Base-by-base conservation (phyloP, 2,329 filamentous ascomycete genomes). In the Onygena corvina region DNA sequence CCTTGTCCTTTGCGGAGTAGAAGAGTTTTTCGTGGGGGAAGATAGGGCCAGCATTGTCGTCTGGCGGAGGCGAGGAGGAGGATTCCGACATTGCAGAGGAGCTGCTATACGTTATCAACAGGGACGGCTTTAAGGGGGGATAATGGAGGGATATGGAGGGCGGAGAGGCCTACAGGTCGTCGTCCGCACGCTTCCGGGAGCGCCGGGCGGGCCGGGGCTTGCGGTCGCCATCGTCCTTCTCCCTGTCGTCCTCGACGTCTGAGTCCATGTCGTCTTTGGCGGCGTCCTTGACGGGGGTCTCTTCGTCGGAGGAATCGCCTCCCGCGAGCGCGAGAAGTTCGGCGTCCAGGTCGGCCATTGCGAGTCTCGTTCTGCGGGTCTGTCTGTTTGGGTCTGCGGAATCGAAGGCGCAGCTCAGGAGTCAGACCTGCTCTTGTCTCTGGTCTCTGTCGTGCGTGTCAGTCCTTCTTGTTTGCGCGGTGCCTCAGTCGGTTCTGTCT, bases 271-370 rank as follows among this genome's bases (percentile, higher is more conserved):
- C 9, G 21, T 29, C 16, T 20, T 42, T 20, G 21, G 25, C 38
- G n/a, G 25, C 27, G 9, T 42, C 38, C 72, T 71, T 67, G 48
- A 74, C 72, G 53, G 79, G 64, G 49, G 67, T 64, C 56, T 76
- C 74, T 54, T 75, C 73, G 54, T 74, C 72, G 46, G 71, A 74
- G 52, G 71, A 69, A 50, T 42, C 83, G 58, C 86, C 87, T 60
- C 87, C 92, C 49, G 89, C 92, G 56, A 96, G 81, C 61, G 86
- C 89, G 56, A 96, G 83, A 57, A 96, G 81, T 71, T 95, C 90
- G 60, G 90, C 88, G 64, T 96, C 90, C 57, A 95, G 77, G 63
- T 90, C 86, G 50, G 86, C 84, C 88, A 94, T 94, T 47, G 30
- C 42, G 38, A 40, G 30, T 9, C 4, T 18, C 25, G 36, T 40